Conservation (phyloP, 2,329 filamentous ascomycete genomes). For the Penicillium crustosum region DNA sequence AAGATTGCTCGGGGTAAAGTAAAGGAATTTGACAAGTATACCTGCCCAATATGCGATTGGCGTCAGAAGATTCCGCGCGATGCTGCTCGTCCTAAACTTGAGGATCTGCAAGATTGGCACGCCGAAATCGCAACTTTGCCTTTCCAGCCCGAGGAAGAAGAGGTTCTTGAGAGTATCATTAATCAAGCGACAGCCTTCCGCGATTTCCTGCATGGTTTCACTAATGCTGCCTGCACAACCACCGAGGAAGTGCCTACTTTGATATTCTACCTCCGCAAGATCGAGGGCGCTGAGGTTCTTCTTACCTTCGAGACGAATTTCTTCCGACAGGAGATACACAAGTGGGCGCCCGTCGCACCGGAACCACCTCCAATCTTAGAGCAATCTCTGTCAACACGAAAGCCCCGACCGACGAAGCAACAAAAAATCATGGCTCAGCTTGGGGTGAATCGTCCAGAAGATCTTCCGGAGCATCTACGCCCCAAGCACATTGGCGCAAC, state of each 20-base stretch:
- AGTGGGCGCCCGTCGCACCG: constrained; percentile 87
- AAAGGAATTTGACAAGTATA: constrained; percentile 98
- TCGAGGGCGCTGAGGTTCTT: constrained; percentile 93
- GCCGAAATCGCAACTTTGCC: constrained; percentile 78
- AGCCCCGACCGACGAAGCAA: constrained; percentile 92
- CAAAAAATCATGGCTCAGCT: constrained; percentile 90
- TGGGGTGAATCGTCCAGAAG: constrained; percentile 85
- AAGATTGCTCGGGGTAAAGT: constrained; percentile 98
- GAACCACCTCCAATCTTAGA: constrained; percentile 82
- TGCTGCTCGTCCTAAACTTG: constrained; percentile 89
- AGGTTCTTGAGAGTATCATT: constrained; percentile 80
- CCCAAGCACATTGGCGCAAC: constrained; percentile 69
- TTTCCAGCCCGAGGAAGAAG: constrained; percentile 95
- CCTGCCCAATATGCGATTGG: constrained; percentile 97
- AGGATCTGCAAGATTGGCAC: constrained; percentile 80
- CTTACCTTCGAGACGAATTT: constrained; percentile 95
- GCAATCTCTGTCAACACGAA: constrained; percentile 85
- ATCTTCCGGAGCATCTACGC: constrained; percentile 78
- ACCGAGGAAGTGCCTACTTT: constrained; percentile 85
- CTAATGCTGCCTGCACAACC: constrained; percentile 77
- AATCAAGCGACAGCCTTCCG: constrained; percentile 81
- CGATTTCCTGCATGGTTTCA: constrained; percentile 74
- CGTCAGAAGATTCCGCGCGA: constrained; percentile 95
- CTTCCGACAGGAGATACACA: constrained; percentile 92
- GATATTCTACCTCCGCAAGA: constrained; percentile 93